These are phyloP conservation scores for Groenewaldozyma tartarivorans DNA, from an alignment of 805 yeast genomes.

Conservation along the genomic window DNA sequence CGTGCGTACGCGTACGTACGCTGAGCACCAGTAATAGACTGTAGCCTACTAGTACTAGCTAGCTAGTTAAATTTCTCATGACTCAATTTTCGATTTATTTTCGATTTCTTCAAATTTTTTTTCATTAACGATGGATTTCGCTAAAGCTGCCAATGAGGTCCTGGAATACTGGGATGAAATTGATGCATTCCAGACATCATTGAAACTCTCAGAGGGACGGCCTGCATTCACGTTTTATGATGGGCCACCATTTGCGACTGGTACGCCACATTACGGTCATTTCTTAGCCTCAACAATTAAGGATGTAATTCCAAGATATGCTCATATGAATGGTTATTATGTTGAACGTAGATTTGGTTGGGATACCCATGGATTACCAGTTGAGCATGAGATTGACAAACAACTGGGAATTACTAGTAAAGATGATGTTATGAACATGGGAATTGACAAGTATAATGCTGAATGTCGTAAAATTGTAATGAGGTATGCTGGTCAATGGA, in stretches of 20 bases:
- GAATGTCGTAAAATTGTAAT: slow-evolving; percentile 96
- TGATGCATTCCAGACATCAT: slow-evolving; percentile 85
- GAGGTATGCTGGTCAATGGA: slow-evolving; percentile 96
- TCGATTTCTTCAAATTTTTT: background rate
- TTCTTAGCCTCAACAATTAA: slow-evolving; percentile 93
- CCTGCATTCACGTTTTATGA: slow-evolving; percentile 91
- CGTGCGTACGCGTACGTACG: too few species aligned
- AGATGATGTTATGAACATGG: slow-evolving; percentile 89
- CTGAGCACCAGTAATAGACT: too few species aligned
- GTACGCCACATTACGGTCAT: slow-evolving; percentile 98
- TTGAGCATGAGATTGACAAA: slow-evolving; percentile 98
- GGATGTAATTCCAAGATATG: slow-evolving; percentile 95
- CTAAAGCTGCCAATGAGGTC: slow-evolving; percentile 82
- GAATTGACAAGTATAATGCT: slow-evolving; percentile 85
- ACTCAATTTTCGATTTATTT: too few species aligned
- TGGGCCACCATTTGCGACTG: slow-evolving; percentile 99
- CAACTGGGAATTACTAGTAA: slow-evolving; percentile 85
- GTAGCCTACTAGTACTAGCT: too few species aligned
- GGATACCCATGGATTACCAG: slow-evolving; percentile 99
- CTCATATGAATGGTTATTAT: slow-evolving; percentile 92
- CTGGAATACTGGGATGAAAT: slow-evolving; percentile 77
- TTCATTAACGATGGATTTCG: slow-evolving; percentile 40
- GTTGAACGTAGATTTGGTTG: slow-evolving; percentile 98
- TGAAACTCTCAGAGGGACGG: slow-evolving; percentile 72
- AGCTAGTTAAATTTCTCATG: too few species aligned